Base-by-base conservation (phyloP, 768 basidiomycete species). In the Daedaleopsis sinensis region DNA sequence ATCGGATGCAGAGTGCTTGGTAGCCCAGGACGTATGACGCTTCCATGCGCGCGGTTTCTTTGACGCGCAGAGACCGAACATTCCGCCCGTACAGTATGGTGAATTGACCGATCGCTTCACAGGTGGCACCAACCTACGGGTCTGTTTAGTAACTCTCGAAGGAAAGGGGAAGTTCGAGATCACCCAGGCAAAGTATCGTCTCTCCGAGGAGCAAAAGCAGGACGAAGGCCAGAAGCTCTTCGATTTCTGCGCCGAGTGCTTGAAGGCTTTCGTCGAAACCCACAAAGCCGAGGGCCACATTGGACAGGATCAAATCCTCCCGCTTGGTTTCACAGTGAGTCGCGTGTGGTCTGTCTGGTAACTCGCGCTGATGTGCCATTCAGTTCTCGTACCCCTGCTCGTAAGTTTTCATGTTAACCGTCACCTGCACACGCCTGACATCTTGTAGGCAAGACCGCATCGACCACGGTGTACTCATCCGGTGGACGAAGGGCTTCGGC, bases 401-500 rank as follows among this genome's bases (percentile, higher is more conserved):
- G 92, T 94, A 69, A 81, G 93, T 82, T 39, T 0, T 6, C 24
- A 19, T 5, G 42, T 6, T 6, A 37, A 42, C 10, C 36, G 6
- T 12, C 2, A 13, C 13, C 11, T 23, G 32, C 13, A 11, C 39
- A 27, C 36, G 47, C 59, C 55, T 62, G 37, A 24, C 36, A 13
- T 5, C 51, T 2, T 65, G 12, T 73, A 96, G 93, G n/a, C 97
- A 98, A 82, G 84, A 89, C 42, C 83, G 85, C 56, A 98, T 99
- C 65, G 94, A 98, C 74, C 94, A 98, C 63, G 96, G 94, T 23
- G 84, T 85, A 62, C 88, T 98, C 39, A 94, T 98, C 69, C 90
- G 96, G 18, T 99, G 97, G 97, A 99, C 97, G n/a, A 99, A 99
- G 76, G 97, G 97, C 65, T 98, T 98, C 68, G 94, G 94, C 36